These are phyloP conservation scores for Boletus sensibilis DNA, from an alignment of 768 basidiomycete genomes.

Conservation along the genomic window DNA sequence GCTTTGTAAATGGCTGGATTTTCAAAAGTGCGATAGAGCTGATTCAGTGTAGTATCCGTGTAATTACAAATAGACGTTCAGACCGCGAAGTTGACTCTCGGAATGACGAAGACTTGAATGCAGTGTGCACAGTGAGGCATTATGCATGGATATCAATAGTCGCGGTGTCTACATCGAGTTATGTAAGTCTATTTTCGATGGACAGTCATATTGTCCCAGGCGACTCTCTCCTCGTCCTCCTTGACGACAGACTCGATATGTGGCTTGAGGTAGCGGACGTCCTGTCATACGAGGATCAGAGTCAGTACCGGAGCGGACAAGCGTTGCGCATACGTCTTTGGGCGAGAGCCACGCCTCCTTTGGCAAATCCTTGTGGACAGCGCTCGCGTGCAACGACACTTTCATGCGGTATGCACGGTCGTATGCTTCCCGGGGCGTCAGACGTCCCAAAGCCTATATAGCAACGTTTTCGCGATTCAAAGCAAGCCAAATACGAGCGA, in stretches of 20 bases:
- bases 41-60: constrained; percentile 12
- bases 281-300: constrained; percentile 47
- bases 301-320: neutral
- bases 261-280: constrained; percentile 84
- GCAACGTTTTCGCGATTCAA: neutral
- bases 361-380: constrained; percentile 76
- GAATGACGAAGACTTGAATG: neutral
- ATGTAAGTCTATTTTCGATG: constrained; percentile 57
- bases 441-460: constrained; percentile 74
- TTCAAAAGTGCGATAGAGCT: neutral
- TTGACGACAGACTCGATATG: constrained; percentile 68
- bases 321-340: constrained; percentile 58
- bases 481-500: neutral
- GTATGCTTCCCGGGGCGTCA: constrained; percentile 77
- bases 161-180: constrained; percentile 24
- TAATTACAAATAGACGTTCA: constrained; percentile 13
- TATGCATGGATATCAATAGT: constrained; percentile 19
- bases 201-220: constrained; percentile 80
- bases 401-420: constrained; percentile 92
- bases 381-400: constrained; percentile 68
- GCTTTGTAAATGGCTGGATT: constrained; percentile 46
- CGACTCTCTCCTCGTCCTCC: constrained; percentile 73
- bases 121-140: constrained; percentile 1
- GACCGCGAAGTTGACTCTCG: neutral
- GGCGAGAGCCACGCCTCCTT: constrained; percentile 77